Conservation (phyloP, 805 yeast species). For the Ogataea methylovora region DNA sequence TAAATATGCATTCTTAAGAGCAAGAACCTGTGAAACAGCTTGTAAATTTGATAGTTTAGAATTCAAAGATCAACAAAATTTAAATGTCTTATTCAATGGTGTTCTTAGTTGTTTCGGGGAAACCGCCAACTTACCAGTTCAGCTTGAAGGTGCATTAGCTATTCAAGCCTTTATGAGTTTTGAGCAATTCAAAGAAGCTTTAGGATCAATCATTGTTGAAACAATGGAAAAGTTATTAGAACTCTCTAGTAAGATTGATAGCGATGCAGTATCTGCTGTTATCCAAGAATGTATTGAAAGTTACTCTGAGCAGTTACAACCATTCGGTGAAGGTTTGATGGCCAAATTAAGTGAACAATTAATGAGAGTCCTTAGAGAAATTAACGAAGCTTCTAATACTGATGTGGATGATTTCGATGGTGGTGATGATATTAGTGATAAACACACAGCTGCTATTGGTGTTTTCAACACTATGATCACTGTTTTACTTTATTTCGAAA, state of each 20-base stretch:
- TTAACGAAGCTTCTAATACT: constrained; percentile 50
- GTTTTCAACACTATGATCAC: constrained; percentile 82
- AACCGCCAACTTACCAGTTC: constrained; percentile 57
- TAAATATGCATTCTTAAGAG: constrained; percentile 58
- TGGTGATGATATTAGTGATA: constrained; percentile 47
- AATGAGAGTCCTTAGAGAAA: constrained; percentile 59
- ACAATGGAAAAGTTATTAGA: constrained; percentile 74
- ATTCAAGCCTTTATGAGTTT: constrained; percentile 69
- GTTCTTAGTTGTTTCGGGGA: constrained; percentile 41
- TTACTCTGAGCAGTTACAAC: constrained; percentile 82
- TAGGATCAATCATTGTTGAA: constrained; percentile 63
- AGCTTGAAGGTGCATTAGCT: constrained; percentile 78
- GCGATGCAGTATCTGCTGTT: constrained; percentile 80
- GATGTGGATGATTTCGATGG: constrained; percentile 46
- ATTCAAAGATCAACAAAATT: constrained; percentile 32
- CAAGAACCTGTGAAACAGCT: constrained; percentile 63
- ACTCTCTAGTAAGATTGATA: constrained; percentile 74
- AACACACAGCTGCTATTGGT: constrained; percentile 81
- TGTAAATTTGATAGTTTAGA: constrained; percentile 58
- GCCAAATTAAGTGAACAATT: constrained; percentile 67
- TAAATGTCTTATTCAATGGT: constrained; percentile 37
- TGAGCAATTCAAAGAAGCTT: constrained; percentile 58
- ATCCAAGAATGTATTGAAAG: constrained; percentile 94
- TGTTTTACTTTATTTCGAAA: constrained; percentile 80
- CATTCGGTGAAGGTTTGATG: constrained; percentile 70